Evolutionary conservation across 352 stramenopile genomes (phyloP).

Genomic region (Pythium dissimile): DNA sequence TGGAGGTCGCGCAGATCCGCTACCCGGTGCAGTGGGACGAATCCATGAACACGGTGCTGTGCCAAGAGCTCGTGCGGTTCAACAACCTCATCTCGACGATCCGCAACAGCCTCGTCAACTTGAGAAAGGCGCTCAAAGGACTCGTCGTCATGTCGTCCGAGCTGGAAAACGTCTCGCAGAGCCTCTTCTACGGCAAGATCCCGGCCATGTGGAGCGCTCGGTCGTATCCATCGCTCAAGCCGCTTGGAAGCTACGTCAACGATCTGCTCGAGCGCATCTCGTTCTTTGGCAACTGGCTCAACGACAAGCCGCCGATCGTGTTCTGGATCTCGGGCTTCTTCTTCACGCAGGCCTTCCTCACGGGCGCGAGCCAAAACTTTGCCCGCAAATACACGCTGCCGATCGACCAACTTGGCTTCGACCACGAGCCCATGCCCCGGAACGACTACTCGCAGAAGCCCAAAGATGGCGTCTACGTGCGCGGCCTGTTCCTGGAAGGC

Average conservation of each 20-base stretch:
- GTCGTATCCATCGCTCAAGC: conserved; percentile 94
- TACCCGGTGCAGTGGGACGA: conserved; percentile 92
- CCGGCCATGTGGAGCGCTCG: conserved; percentile 85
- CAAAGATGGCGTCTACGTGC: conserved; percentile 85
- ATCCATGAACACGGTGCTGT: conserved; percentile 93
- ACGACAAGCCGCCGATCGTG: conserved; percentile 80
- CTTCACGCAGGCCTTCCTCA: conserved; percentile 96
- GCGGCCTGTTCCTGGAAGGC: conserved; percentile 88
- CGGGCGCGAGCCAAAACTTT: conserved; percentile 93
- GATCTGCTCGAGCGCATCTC: conserved; percentile 89
- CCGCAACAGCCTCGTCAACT: conserved; percentile 72
- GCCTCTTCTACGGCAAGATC: conserved; percentile 92
- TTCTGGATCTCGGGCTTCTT: conserved; percentile 97
- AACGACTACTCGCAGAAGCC: conserved; percentile 71
- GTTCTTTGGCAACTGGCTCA: conserved; percentile 90
- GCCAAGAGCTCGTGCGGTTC: conserved; percentile 92
- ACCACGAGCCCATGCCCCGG: conserved; percentile 77
- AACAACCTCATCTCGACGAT: conserved; percentile 92
- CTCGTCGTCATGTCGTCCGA: conserved; percentile 93
- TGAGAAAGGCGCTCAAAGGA: conserved; percentile 90
- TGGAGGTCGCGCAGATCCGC: conserved; percentile 89
- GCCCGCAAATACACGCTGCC: conserved; percentile 90
- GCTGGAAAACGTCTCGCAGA: conserved; percentile 91
- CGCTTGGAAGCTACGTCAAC: conserved; percentile 86
- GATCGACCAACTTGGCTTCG: conserved; percentile 86